Evolutionary conservation across 2,329 filamentous ascomycete genomes (phyloP), one percentile per base, ranked within the genome.

Genomic region (Colletotrichum cuscutae): DNA sequence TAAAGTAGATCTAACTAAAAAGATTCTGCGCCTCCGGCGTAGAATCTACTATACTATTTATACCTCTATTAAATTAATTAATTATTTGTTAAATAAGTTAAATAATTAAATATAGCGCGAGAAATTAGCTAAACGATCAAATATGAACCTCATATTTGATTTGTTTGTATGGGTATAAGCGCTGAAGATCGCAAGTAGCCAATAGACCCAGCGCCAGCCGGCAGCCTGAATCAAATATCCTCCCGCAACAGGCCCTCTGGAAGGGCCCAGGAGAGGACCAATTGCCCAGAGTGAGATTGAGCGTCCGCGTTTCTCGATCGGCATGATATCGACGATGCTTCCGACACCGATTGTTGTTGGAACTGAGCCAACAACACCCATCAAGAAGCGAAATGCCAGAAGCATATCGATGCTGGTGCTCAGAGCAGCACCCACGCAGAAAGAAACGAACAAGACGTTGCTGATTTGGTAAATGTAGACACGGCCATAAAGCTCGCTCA

Each of bases 291-390:
- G 80, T 1, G 82, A 80, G 75, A 86, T 80, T 56, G 82, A 79
- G 11, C 79, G 80, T 6, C 79, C 84, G n/a, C 84, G 78, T 22
- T 78, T 79, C 35, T 81, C 68, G 4, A 49, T 59, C 8, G 56
- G 68, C 63, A 68, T 71, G 42, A 61, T 24, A 49, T 67, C 68
- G 7, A 64, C 56, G n/a, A 68, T 71, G 26, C 56, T 67, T 2
- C 64, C 68, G 7, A 57, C 60, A 12, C 63, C 68, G 15, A 71
- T 91, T 0, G 91, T 92, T 11, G 93, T 79, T 0, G 90, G 88
- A 35, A 86, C 87, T 2, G 87, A 88, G 30, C 92, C 92, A 56
- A 91, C 90, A 19, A 89, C 80, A 11, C 92, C 93, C 5, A 88
- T 86, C 1, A 93, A 75, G 75, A 93, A 88, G 2, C 91, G 88